Conservation (phyloP, 78 protist genomes). For the Dictyostelium firmibasis region DNA sequence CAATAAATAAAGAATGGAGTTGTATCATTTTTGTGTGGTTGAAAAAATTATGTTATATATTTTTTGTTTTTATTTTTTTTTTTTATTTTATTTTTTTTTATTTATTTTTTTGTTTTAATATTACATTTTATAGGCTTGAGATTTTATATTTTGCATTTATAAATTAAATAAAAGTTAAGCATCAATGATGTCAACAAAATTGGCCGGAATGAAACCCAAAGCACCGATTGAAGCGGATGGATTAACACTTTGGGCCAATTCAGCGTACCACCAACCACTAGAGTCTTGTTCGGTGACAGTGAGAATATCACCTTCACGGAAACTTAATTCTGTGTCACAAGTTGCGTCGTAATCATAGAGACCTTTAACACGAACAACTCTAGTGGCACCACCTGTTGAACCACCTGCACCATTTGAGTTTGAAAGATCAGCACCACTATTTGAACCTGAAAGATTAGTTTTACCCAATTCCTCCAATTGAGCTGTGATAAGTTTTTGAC, state of each 20-base stretch:
- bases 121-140: background rate
- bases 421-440: background rate
- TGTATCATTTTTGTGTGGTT: too few relatives aligned
- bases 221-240: background rate
- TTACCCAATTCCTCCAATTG: constrained; percentile 66
- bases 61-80: background rate
- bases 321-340: constrained; percentile 68
- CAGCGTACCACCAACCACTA: constrained; percentile 78
- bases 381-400: background rate
- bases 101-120: background rate
- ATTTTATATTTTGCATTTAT: too few relatives aligned
- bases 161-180: background rate
- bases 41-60: too few relatives aligned
- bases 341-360: constrained; percentile 73
- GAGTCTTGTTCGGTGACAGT: constrained; percentile 65
- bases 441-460: background rate
- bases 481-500: constrained; percentile 16
- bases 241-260: background rate
- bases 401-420: constrained; percentile 19
- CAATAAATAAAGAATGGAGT: too few relatives aligned
- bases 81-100: background rate
- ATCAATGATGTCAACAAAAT: background rate
- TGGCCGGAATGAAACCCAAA: background rate
- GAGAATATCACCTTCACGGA: constrained; percentile 76
- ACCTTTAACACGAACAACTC: constrained; percentile 33